Evolutionary conservation across 306 rosid genomes (phyloP).

Genomic region (Oemleria cerasiformis): DNA sequence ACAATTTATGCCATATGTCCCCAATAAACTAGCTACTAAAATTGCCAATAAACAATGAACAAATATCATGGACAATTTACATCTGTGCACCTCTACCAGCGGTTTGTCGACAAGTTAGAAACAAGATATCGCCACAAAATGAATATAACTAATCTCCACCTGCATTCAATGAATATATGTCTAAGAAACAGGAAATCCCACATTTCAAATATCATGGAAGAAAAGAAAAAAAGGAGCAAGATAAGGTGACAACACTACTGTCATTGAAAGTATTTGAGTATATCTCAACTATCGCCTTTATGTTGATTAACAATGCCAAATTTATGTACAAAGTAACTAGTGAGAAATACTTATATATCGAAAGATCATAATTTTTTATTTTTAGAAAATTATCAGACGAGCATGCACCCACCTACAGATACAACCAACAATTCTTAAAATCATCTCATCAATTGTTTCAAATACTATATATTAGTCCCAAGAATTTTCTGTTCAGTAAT

Average conservation of each 20-base stretch:
- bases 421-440: background rate
- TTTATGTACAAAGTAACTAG: too few relatives aligned
- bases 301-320: too few relatives aligned
- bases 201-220: background rate
- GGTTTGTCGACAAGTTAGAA: conserved; percentile 34
- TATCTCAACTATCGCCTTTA: too few relatives aligned
- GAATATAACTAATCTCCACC: conserved; percentile 39
- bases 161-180: conserved; percentile 31
- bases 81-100: conserved; percentile 34
- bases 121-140: conserved; percentile 23
- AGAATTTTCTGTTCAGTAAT: background rate
- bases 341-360: too few relatives aligned
- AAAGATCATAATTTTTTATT: too few relatives aligned
- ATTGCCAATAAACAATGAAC: conserved; percentile 16
- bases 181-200: conserved; percentile 13
- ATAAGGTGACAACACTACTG: background rate
- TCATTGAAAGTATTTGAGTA: too few relatives aligned
- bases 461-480: background rate
- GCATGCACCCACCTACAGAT: background rate
- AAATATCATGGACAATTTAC: conserved; percentile 43
- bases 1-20: conserved; percentile 28
- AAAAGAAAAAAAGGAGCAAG: conserved; percentile 1
- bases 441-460: background rate
- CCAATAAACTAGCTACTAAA: conserved; percentile 29
- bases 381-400: too few relatives aligned